phyloP scores from a whole-genome alignment of 2,329 filamentous ascomycete species.

The Neopestalotiopsis sp. region DNA sequence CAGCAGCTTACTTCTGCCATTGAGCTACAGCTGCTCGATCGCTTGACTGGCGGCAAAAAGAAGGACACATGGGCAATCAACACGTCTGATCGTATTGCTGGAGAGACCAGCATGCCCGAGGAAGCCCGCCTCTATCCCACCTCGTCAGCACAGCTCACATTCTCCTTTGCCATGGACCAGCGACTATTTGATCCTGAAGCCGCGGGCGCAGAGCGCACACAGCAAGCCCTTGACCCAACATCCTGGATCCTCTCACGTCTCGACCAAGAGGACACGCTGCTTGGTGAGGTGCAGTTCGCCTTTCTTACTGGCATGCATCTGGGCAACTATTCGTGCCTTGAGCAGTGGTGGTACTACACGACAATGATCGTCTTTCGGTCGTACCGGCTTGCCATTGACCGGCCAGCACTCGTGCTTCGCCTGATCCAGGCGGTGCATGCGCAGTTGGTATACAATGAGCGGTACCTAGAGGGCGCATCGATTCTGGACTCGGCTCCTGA shows the following conservation, averaged over 20 bases:
- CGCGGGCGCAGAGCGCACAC: constrained; percentile 34
- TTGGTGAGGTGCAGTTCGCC: constrained; percentile 66
- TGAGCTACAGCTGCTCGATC: constrained; percentile 48
- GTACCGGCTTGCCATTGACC: constrained; percentile 47
- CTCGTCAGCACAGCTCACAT: constrained; percentile 28
- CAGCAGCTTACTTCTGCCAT: constrained; percentile 56
- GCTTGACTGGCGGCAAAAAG: constrained; percentile 49
- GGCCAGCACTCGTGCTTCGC: constrained; percentile 50
- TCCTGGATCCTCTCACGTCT: constrained; percentile 51
- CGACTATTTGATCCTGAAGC: constrained; percentile 33
- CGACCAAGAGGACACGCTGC: constrained; percentile 44
- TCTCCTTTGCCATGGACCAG: constrained; percentile 36
- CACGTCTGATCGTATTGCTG: constrained; percentile 57
- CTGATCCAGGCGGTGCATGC: constrained; percentile 58
- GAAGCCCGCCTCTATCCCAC: constrained; percentile 46
- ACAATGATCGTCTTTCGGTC: constrained; percentile 58
- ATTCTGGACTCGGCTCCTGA: constrained; percentile 43
- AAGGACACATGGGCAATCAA: constrained; percentile 56
- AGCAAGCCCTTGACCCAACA: constrained; percentile 46
- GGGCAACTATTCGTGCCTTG: constrained; percentile 63
- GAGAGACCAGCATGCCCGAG: constrained; percentile 45
- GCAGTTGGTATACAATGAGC: constrained; percentile 60
- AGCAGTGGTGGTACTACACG: constrained; percentile 66
- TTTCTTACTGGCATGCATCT: constrained; percentile 64
- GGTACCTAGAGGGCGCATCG: constrained; percentile 51